Percentiles rank a stretch among this genome's conserved stretches.
These are phyloP conservation scores for Backusella circina DNA, from an alignment of 192 early-diverging fungal species.

Conservation along the genomic window DNA sequence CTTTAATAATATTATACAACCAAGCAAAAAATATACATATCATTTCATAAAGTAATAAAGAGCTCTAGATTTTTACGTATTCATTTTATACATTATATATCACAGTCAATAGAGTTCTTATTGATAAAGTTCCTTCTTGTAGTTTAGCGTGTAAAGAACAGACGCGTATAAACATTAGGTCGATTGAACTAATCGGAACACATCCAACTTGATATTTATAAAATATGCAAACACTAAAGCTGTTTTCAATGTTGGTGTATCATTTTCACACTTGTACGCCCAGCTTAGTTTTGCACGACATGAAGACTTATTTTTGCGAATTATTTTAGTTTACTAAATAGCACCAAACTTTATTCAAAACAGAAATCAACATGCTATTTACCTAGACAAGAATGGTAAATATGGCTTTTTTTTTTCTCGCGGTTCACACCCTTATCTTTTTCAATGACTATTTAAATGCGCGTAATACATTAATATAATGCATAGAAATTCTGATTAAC, in stretches of 20 bases:
- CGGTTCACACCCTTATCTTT: background rate
- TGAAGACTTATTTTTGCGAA: background rate
- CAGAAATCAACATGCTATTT: background rate
- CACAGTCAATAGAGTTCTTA: background rate
- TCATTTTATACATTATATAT: background rate
- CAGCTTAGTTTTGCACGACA: background rate
- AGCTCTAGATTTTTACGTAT: background rate
- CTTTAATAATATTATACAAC: background rate
- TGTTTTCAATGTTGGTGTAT: background rate
- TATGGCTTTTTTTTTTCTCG: background rate
- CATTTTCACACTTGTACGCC: background rate
- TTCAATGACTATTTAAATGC: background rate
- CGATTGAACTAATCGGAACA: background rate
- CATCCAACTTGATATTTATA: background rate
- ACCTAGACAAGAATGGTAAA: background rate
- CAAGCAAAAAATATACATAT: background rate
- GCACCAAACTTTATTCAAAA: background rate
- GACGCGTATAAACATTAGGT: background rate
- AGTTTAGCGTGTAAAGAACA: background rate
- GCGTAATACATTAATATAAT: background rate
- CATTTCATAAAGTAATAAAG: background rate
- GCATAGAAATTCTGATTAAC: background rate
- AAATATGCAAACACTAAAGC: background rate
- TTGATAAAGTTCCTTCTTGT: background rate
- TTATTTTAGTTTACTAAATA: background rate